Percentiles rank a stretch among this genome's conserved stretches.
Evolutionary conservation across 768 basidiomycete genomes (phyloP).

Genomic region (Podaxis pistillaris): DNA sequence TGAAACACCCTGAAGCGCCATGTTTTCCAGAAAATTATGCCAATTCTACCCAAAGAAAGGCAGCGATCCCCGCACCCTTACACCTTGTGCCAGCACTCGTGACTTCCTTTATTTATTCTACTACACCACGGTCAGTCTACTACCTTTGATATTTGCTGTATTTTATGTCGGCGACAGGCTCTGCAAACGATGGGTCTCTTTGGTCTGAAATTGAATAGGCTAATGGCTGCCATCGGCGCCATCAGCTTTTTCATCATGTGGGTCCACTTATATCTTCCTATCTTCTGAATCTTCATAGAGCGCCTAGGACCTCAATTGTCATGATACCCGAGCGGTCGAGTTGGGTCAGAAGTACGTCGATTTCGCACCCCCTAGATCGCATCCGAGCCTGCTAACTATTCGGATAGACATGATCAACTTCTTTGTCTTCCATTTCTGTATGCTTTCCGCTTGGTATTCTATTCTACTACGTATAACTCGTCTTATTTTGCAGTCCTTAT

Average conservation of each 20-base stretch:
- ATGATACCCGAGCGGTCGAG: constrained; percentile 35
- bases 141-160: not conserved
- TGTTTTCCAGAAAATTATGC: constrained; percentile 34
- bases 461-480: constrained; percentile 13
- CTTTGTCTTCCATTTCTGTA: constrained; percentile 69
- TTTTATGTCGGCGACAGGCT: constrained; percentile 27
- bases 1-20: constrained; percentile 8
- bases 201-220: constrained; percentile 62
- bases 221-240: constrained; percentile 62
- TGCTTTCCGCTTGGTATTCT: constrained; percentile 20
- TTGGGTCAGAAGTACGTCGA: constrained; percentile 35
- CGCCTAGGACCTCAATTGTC: constrained; percentile 32
- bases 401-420: constrained; percentile 63
- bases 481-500: constrained; percentile 56
- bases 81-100: constrained; percentile 32
- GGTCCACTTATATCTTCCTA: constrained; percentile 15
- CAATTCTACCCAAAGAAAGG: constrained; percentile 32
- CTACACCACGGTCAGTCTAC: constrained; percentile 39
- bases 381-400: not conserved
- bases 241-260: constrained; percentile 54
- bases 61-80: constrained; percentile 17
- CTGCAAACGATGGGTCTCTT: constrained; percentile 72
- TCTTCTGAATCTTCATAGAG: not conserved
- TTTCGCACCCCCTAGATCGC: constrained; percentile 1
- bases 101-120: constrained; percentile 51